Base-by-base conservation (phyloP, 257 asterid species). In the Solanum tarijense region DNA sequence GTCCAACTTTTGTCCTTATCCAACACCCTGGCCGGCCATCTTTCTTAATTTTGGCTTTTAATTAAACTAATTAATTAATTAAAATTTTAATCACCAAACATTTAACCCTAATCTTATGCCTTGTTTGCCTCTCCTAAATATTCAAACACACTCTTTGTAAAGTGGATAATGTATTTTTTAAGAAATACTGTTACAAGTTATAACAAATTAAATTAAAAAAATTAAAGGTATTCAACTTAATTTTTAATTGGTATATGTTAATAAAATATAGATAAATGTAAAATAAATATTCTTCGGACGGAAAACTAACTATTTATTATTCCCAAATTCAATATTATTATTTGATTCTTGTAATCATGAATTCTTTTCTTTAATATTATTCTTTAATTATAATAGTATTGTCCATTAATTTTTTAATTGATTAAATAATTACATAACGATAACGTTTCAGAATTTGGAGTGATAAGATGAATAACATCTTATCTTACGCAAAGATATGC, bases 1-100 rank as follows among this genome's bases (percentile, higher is more conserved):
- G 72, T 21, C 89, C 91, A 83, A 73, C 88, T 23, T 71, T 87
- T 89, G 91, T 88, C 90, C 84, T 87, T 76, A 39, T 43, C 58
- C 75, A 82, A 88, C 82, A 83, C 88, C 88, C 84, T 87, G 90
- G 88, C 86, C 91, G 90, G 91, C 88, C 83, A 43, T 88, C 89
- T 87, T 85, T 86, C 62, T 7, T 83, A 32, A 34, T 36, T 68
- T 25, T 58, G 34, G 41, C 58, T 21, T 14, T 60, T 48, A 83
- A 83, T 83, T 48, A 46, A 46, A 25, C 21, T 12, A 3, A 43
- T 39, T 41, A 81, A 25, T 73, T 7, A 6, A 27, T 39, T 43
- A 81, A 55, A 55, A 83, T 32, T 55, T 83, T 83, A 58, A 32
- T 34, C 38, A 58, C 18, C 31, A 60, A 58, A 58, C n/a, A 23